These are phyloP conservation scores for Ascochyta fabae DNA, from an alignment of 2,329 filamentous ascomycete species.

Conservation along the genomic window DNA sequence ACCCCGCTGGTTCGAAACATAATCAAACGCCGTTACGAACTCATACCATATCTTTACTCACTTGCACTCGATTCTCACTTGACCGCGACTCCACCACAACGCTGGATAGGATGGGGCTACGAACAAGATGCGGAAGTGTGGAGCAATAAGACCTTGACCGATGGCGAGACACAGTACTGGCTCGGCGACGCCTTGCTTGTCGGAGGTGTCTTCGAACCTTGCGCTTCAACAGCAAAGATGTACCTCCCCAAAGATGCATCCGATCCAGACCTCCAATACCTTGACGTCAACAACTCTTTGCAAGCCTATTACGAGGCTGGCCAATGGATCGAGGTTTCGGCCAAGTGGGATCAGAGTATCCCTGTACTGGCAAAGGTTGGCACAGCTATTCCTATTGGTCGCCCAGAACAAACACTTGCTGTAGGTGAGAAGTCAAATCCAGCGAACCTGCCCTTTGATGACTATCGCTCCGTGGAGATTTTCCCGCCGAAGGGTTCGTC, in stretches of 20 bases:
- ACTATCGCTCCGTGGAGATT: constrained; percentile 64
- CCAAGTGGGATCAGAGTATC: constrained; percentile 62
- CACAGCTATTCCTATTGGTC: constrained; percentile 61
- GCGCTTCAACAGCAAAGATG: constrained; percentile 60
- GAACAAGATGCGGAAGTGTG: constrained; percentile 71
- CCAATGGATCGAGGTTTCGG: constrained; percentile 60
- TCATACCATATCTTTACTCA: constrained; percentile 75
- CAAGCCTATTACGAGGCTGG: constrained; percentile 64
- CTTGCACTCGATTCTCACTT: constrained; percentile 67
- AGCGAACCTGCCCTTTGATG: constrained; percentile 57
- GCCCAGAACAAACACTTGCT: constrained; percentile 58
- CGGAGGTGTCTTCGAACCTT: constrained; percentile 71
- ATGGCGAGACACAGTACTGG: constrained; percentile 76
- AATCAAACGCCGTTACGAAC: constrained; percentile 73
- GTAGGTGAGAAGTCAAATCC: constrained; percentile 57
- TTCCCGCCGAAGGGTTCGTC: constrained; percentile 59
- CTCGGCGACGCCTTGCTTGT: constrained; percentile 71
- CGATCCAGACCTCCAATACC: constrained; percentile 60
- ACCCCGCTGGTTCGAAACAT: constrained; percentile 67
- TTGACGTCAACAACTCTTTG: constrained; percentile 69
- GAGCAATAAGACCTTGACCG: constrained; percentile 61
- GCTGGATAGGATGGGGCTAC: constrained; percentile 78
- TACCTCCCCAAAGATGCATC: constrained; percentile 64
- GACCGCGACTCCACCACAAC: constrained; percentile 67
- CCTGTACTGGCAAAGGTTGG: constrained; percentile 63